These are phyloP conservation scores for Begonia fuchsioides DNA, from an alignment of 306 rosid species.

Conservation along the genomic window DNA sequence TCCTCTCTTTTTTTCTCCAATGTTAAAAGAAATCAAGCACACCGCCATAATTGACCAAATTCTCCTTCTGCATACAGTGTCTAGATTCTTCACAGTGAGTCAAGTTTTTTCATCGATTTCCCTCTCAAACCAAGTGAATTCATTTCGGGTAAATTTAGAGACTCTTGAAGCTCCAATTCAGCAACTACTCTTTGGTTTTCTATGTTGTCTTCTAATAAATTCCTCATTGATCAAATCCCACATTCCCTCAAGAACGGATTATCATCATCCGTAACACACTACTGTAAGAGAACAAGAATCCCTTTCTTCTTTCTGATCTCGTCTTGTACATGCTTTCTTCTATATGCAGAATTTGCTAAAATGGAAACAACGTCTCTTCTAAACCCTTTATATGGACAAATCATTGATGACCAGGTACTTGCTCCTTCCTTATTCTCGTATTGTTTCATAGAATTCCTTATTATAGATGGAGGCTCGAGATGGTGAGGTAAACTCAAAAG, in stretches of 20 bases:
- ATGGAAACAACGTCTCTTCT: slow-evolving; percentile 60
- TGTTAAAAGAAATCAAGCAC: no score
- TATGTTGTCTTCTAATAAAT: slow-evolving; percentile 49
- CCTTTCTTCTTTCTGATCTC: slow-evolving; percentile 39
- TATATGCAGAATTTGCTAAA: slow-evolving; percentile 49
- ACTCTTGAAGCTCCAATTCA: slow-evolving; percentile 55
- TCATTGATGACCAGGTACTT: slow-evolving; percentile 17
- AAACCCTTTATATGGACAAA: slow-evolving; percentile 57
- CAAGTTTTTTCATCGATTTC: slow-evolving; percentile 51
- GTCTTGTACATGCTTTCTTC: slow-evolving; percentile 54
- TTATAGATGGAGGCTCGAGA: slow-evolving; percentile 60
- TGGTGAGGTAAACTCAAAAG: slow-evolving; percentile 40
- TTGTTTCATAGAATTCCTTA: slow-evolving; percentile 38
- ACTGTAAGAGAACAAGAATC: slow-evolving; percentile 60
- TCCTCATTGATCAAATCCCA: slow-evolving; percentile 71
- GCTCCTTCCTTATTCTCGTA: slow-evolving; percentile 19
- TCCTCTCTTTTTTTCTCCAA: no score
- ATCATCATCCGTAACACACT: slow-evolving; percentile 70
- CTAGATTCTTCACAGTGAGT: not conserved
- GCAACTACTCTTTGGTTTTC: slow-evolving; percentile 60
- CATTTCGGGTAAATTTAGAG: slow-evolving; percentile 55
- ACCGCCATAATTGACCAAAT: no score
- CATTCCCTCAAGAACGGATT: slow-evolving; percentile 82
- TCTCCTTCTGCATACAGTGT: no score
- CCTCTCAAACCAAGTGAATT: slow-evolving; percentile 50